phyloP scores from a whole-genome alignment of 1,139 yeast species.

The Pichia sp. region DNA sequence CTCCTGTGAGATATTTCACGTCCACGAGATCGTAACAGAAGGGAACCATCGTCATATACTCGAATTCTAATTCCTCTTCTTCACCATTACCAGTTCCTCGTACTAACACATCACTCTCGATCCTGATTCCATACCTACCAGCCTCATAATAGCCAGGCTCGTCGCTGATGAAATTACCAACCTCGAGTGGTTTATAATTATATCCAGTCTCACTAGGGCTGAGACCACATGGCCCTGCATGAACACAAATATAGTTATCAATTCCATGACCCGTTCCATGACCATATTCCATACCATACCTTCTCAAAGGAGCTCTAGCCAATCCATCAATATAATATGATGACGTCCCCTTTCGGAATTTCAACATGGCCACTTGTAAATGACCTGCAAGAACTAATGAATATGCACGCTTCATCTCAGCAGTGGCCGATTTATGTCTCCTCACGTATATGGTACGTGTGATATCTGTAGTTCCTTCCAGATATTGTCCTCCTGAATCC shows the following conservation, averaged over 20 bases:
- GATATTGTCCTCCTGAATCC: slow-evolving; percentile 51
- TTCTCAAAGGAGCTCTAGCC: slow-evolving; percentile 39
- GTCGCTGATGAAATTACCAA: slow-evolving; percentile 45
- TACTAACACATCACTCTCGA: slow-evolving; percentile 45
- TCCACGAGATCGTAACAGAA: slow-evolving; percentile 45
- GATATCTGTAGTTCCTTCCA: slow-evolving; percentile 56
- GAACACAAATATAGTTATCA: slow-evolving; percentile 50
- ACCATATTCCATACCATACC: slow-evolving; percentile 42
- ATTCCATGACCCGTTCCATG: slow-evolving; percentile 62
- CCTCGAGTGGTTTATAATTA: slow-evolving; percentile 28
- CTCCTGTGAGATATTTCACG: slow-evolving; percentile 27
- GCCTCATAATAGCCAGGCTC: slow-evolving; percentile 54
- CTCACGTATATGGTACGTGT: slow-evolving; percentile 46
- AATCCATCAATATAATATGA: slow-evolving; percentile 43
- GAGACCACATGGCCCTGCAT: slow-evolving; percentile 48
- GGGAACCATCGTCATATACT: slow-evolving; percentile 48
- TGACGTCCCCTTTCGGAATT: slow-evolving; percentile 39
- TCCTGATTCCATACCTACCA: slow-evolving; percentile 44
- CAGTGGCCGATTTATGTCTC: slow-evolving; percentile 18
- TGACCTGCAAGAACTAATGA: slow-evolving; percentile 51
- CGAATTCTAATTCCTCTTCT: slow-evolving; percentile 34
- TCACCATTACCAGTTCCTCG: slow-evolving; percentile 5
- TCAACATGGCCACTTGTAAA: slow-evolving; percentile 46
- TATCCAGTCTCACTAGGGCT: slow-evolving; percentile 31
- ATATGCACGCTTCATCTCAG: slow-evolving; percentile 34